Evolutionary conservation across 495 filamentous ascomycete genomes (phyloP), one percentile per base, ranked within the genome.

Genomic region (Aspergillus bertholletiae): DNA sequence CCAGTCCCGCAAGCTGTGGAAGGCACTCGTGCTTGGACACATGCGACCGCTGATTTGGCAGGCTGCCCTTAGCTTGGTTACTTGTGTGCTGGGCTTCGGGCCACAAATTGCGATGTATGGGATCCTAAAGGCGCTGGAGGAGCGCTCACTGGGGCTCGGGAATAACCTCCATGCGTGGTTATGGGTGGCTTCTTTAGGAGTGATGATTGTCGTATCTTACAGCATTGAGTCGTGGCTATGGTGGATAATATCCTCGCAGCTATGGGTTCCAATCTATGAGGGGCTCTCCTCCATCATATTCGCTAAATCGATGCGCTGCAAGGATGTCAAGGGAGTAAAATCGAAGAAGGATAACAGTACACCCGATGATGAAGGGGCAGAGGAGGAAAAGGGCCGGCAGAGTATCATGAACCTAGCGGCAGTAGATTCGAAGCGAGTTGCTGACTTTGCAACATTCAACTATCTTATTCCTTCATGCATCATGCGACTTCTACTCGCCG

Each of bases 331-430:
- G 45, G 40, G 66, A 9, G 40, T 59, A 5, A 68, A 60, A 26
- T 82, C 76, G 54, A 59, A 68, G 7, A 76, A 77, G 17, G 13
- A 45, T 6, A 37, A 44, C 11, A 32, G n/a, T 56, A 66, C 46
- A 2, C 62, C 68, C 5, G 64, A 74, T 4, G 62, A 62, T 3
- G 76, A 75, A 13, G 78, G 82, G 5, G 84, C 84, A 28, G 77
- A 80, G 7, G 58, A 79, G 3, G 80, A 86, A 44, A 87, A 84
- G 55, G 78, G 78, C 62, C 87, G 87, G 49, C 90, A 92, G 67
- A 86, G 85, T 51, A 88, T 84, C 12, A 84, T 92, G 49, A 95
- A 95, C 60, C 73, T 92, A 34, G 84, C 91, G 21, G 87, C 87
- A 6, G 85, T 96, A 7, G 90, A 96, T 70, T 78, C 82, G 2